Evolutionary conservation across 192 early-diverging fungal genomes (phyloP).

Genomic region (Entomortierella parvispora): DNA sequence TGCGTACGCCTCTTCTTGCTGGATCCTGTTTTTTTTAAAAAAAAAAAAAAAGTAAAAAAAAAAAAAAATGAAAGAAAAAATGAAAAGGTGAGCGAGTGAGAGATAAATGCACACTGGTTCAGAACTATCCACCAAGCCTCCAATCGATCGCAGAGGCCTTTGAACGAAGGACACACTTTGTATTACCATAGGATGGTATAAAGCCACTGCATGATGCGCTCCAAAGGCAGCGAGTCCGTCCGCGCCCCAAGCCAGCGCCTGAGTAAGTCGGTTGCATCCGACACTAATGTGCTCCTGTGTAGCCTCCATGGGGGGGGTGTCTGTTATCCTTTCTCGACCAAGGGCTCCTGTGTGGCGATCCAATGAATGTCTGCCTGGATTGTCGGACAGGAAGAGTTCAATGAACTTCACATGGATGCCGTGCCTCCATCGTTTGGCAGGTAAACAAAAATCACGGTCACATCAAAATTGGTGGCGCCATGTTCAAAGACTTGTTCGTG

Average conservation of each 20-base stretch:
- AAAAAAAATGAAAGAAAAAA: background rate
- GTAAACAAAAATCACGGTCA: too few species aligned
- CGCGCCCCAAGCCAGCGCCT: conserved; percentile 68
- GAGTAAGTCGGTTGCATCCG: conserved; percentile 73
- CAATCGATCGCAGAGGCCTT: background rate
- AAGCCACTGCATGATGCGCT: conserved; percentile 73
- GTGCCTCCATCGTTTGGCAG: too few species aligned
- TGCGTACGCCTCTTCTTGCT: conserved; percentile 55
- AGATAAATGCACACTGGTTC: too few species aligned
- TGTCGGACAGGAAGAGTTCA: background rate
- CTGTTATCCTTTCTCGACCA: too few species aligned
- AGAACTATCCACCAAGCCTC: too few species aligned
- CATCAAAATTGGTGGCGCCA: background rate
- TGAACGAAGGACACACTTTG: too few species aligned
- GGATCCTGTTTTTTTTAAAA: conserved; percentile 48
- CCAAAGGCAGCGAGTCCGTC: conserved; percentile 77
- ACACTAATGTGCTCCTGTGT: conserved; percentile 67
- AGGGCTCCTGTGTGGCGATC: too few species aligned
- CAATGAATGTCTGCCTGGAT: background rate
- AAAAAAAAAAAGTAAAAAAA: conserved; percentile 1
- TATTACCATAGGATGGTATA: conserved; percentile 78
- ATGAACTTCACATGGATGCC: too few species aligned
- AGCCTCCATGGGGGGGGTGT: conserved; percentile 53
- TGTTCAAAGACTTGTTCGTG: background rate
- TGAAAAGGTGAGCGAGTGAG: background rate